Base-by-base conservation (phyloP, 140 eudicot genomes). In the Stevia rebaudiana region DNA sequence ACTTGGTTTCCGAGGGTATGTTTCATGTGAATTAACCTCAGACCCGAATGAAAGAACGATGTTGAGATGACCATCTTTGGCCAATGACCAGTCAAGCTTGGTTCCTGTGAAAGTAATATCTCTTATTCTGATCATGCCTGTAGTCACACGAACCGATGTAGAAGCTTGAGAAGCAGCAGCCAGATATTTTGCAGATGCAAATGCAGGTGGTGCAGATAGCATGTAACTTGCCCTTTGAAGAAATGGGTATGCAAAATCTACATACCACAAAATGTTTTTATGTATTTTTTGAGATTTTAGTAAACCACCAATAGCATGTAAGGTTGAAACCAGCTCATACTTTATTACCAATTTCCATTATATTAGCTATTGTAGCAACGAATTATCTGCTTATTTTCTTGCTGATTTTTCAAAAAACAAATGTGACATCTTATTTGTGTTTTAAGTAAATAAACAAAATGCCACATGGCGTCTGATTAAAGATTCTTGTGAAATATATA, bases 201-300 rank as follows among this genome's bases (percentile, higher is more conserved):
- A 92, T 21, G 98, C 96, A 31, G 96, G 79, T 52, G 90, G 86
- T 44, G 92, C 89, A 19, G 84, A 84, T 69, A 87, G 47, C 89
- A 79, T 68, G 39, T 70, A 77, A 52, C 84, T 87, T 48, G 92
- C 96, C 64, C 73, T 65, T 73, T 83, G 81, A 52, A 73, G 51
- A 61, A 74, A 88, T 13, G 92, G 86, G 67, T 80, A 78, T 37
- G 81, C 79, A 53, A 67, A 62, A 35, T 73, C 98, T 92, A 88
- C 82, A 63, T 21, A 25, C 19, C 30, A 48, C 5, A 68, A 48
- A 36, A 15, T 67, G 43, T 8, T 16, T 6, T 12, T 33, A 0
- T 8, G 6, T 8, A 36, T 8, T 18, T 8, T 49, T 19, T 49
- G 5, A 1, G n/a, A 18, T 16, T 21, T 49, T 49, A 18, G 7